Base-by-base conservation (phyloP, 1,284 basidiomycete species). In the Heterobasidion annosum region DNA sequence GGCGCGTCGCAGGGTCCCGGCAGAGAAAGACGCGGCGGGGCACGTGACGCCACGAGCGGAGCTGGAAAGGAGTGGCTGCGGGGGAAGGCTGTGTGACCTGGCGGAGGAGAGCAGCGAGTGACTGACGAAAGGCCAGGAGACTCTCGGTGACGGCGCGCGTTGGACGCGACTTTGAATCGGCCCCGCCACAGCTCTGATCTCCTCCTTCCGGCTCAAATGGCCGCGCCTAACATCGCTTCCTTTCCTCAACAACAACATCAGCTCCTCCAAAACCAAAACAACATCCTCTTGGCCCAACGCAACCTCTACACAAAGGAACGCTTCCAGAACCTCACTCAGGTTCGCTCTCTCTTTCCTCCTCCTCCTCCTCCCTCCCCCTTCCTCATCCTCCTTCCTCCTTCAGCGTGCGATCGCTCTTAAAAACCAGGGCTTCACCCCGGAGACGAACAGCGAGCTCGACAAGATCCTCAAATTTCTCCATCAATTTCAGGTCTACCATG, bases 381-480 rank as follows among this genome's bases (percentile, higher is more conserved):
- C 19, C 51, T 43, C 25, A 56, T 48, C 37, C 34, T 35, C 33
- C 46, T 47, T 52, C n/a, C 48, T 34, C 12, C 56, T 48, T n/a
- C 57, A 74, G 72, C 68, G 70, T 52, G 67, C 66, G 34, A 64
- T 68, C 53, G 15, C 50, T 15, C 65, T 73, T 12, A 66, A 64
- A 34, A 53, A 57, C 18, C 62, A 61, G 46, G 72, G 72, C 15
- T 61, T 56, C 51, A 72, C 72, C 8, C 60, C 64, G 6, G 71
- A 73, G 54, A 71, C 63, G 15, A 63, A 59, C 25, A 62, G 64
- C 44, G 72, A 74, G 57, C 63, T 72, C 40, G 67, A 64, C 40
- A 67, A 61, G 56, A 63, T 71, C 49, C 58, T 64, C 16, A 65
- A 63, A 42, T 59, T 69, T 54, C 57, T 72, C 10, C 54, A 62